Evolutionary conservation across 2,329 filamentous ascomycete genomes (phyloP), one percentile per base, ranked within the genome.

Genomic region (Penicillium sp.): DNA sequence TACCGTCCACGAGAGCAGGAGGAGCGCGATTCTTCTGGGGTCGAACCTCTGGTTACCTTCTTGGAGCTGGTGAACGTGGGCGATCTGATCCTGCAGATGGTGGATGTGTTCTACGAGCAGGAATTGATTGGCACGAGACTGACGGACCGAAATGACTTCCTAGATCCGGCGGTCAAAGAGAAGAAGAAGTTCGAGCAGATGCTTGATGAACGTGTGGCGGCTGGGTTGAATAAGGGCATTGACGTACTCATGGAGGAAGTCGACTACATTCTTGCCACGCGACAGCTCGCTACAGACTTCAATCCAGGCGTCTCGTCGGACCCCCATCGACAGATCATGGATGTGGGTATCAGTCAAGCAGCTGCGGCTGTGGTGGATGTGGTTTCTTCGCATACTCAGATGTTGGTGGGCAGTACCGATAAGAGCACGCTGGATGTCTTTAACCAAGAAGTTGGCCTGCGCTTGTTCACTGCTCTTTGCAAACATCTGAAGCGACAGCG

Each of bases 181-280:
- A 99, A 99, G 86, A 98, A 97, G 81, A 93, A 92, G 68, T 99
- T 98, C 72, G 95, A 99, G 82, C 93, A 97, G 75, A 97, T 97
- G 91, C 88, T 99, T 1, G 95, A 99, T 73, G 95, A 98, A 79
- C 91, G 92, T 63, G 95, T 99, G 8, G 95, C 95, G 4, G 93
- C 94, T 9, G 96, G 96, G 1, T 82, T 99, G 65, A 97, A 97
- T 78, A 97, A 96, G 80, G 95, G 95, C 66, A 98, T 99, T 65
- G 94, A 99, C 73, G 95, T 97, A 60, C 86, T 99, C 47, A 98
- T 99, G 91, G 93, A 96, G 71, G 95, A 99, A 80, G 93, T 98
- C 30, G 95, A 99, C 76, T 97, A 96, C 74, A 86, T 99, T 38
- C 93, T 93, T 70, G 93, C 91, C 19, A 97, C 93, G 0, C 92